Base-by-base conservation (phyloP, 495 filamentous ascomycete genomes). In the Hypoxylon lienhwacheense region DNA sequence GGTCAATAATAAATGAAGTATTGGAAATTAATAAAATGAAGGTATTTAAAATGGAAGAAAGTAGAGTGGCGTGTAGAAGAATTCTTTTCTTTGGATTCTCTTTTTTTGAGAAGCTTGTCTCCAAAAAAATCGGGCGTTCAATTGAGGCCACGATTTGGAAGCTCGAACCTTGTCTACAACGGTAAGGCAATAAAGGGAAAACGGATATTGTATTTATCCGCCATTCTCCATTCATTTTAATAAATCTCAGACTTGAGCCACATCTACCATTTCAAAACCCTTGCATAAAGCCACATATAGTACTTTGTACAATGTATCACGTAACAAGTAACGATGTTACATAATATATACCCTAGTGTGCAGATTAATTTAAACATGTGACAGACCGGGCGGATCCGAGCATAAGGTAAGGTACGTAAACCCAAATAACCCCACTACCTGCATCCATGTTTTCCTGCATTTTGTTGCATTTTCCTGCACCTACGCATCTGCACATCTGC, bases 141-240 rank as follows among this genome's bases (percentile, higher is more conserved):
- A 67, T 67, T 69, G 63, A 69, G 67, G 67, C 65, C 67, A 69
- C 66, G 67, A 66, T 67, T 65, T 65, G 58, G 55, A 58, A 58
- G 53, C 54, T 53, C 43, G 16, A 46, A 16, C 43, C 35, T 7
- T 43, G 12, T 3, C 6, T 3, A 12, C n/a, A n/a, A 5, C 6
- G n/a, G n/a, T n/a, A n/a, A 5, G 11, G 21, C 7, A 4, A 45
- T 1, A 3, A 12, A 50, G 26, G 24, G 21, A 48, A 20, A 8
- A 1, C 22, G 56, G 61, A 55, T 53, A 11, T 26, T 24, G 37
- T 16, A 34, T 67, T 56, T 62, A 6, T 48, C 64, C 64, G 64
- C 40, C 16, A 11, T 47, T 53, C 52, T 26, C 24, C 24, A 26
- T 8, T 26, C 24, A 26, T n/a, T n/a, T n/a, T n/a, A n/a, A n/a